Evolutionary conservation across 306 rosid genomes (phyloP).

Genomic region (Glycine tomentella): DNA sequence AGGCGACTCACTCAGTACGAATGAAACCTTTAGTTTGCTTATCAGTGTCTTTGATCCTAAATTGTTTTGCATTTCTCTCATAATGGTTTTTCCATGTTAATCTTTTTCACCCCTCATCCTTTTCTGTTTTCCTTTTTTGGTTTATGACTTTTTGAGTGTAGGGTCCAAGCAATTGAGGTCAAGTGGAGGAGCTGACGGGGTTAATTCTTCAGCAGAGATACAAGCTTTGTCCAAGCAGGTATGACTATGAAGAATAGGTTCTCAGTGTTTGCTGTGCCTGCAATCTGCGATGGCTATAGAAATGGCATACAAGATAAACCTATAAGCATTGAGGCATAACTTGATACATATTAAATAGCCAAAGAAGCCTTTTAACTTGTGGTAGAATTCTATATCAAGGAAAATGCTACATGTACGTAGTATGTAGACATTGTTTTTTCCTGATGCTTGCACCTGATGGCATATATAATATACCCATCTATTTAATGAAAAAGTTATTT

Average conservation of each 20-base stretch:
- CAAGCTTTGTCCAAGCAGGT: constrained; percentile 91
- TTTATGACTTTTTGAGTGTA: constrained; percentile 47
- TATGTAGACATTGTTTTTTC: constrained; percentile 8
- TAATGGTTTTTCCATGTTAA: constrained; percentile 2
- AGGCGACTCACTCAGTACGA: constrained; percentile 38
- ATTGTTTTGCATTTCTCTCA: constrained; percentile 51
- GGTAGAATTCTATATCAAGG: constrained; percentile 12
- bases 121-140: constrained; percentile 32
- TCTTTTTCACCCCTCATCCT: background rate
- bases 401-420: background rate
- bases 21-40: constrained; percentile 48
- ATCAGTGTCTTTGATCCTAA: constrained; percentile 27
- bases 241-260: constrained; percentile 28
- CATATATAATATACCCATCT: background rate
- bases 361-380: constrained; percentile 1
- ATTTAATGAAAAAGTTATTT: constrained; percentile 17
- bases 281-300: background rate
- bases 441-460: background rate
- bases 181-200: constrained; percentile 53
- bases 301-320: constrained; percentile 25
- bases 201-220: constrained; percentile 62
- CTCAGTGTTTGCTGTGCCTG: background rate
- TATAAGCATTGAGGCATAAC: constrained; percentile 16
- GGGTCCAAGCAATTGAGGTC: constrained; percentile 73
- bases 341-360: constrained; percentile 17